These are phyloP conservation scores for Avena insularis DNA, from an alignment of 176 grass and related monocot species.

Conservation along the genomic window DNA sequence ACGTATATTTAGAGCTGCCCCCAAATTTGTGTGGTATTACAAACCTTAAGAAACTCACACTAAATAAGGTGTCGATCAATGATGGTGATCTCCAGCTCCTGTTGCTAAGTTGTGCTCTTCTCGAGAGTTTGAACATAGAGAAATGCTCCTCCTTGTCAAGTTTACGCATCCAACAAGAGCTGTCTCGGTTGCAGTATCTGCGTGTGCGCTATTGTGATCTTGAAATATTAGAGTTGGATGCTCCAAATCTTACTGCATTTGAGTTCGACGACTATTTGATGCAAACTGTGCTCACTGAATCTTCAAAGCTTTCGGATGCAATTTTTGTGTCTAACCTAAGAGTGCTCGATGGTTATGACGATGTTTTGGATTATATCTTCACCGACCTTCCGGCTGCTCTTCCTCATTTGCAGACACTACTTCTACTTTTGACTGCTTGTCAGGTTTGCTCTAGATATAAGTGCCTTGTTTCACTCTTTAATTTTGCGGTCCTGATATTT, in stretches of 20 bases:
- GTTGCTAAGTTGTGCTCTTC: background rate
- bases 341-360: background rate
- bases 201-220: background rate
- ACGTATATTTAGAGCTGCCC: background rate
- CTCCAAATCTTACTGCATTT: background rate
- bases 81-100: background rate
- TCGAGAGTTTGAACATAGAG: background rate
- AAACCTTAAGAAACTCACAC: background rate
- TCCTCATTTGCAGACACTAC: background rate
- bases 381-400: background rate
- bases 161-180: background rate
- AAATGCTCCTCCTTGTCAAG: background rate
- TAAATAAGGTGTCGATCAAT: background rate
- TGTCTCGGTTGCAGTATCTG: background rate
- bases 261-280: background rate
- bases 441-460: background rate
- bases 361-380: background rate
- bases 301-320: background rate
- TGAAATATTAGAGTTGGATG: background rate
- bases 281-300: background rate
- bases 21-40: background rate
- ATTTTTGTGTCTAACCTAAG: background rate
- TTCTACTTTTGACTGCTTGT: background rate
- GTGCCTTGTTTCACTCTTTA: background rate
- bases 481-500: background rate